phyloP scores from a whole-genome alignment of 306 rosid species.

The Malus fusca region DNA sequence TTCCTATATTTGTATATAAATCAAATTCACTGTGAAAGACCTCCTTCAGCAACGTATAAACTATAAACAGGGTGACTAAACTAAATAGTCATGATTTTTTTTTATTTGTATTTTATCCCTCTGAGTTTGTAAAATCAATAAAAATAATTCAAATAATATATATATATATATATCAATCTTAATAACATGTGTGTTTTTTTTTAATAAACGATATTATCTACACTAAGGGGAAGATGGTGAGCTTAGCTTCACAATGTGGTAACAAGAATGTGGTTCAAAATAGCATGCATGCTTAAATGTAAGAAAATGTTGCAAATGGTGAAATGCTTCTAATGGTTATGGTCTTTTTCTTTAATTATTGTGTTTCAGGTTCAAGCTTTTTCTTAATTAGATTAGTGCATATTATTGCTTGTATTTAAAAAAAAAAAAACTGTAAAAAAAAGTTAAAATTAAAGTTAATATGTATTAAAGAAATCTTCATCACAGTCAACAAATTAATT shows the following conservation, averaged over 20 bases:
- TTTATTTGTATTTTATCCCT: not conserved
- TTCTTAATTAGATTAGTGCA: not conserved
- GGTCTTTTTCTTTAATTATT: not conserved
- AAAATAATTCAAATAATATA: no score
- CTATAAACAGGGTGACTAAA: not conserved
- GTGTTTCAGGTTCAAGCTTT: no score
- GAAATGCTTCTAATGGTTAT: not conserved
- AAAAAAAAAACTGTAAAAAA: no score
- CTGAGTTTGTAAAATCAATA: not conserved
- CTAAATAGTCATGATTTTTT: not conserved
- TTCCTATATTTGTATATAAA: no score
- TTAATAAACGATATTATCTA: no score
- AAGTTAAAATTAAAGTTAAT: not conserved
- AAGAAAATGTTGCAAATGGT: not conserved
- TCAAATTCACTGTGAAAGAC: no score
- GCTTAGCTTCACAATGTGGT: no score
- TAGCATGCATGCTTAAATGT: not conserved
- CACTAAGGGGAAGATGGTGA: fast-evolving
- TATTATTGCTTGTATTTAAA: not conserved
- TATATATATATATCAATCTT: not conserved
- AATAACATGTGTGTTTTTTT: no score
- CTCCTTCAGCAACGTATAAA: no score
- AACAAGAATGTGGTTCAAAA: no score
- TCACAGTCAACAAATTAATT: not conserved
- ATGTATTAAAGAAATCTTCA: not conserved